These are phyloP conservation scores for Globisporangium carolinianum DNA, from an alignment of 352 stramenopile species.

Conservation along the genomic window DNA sequence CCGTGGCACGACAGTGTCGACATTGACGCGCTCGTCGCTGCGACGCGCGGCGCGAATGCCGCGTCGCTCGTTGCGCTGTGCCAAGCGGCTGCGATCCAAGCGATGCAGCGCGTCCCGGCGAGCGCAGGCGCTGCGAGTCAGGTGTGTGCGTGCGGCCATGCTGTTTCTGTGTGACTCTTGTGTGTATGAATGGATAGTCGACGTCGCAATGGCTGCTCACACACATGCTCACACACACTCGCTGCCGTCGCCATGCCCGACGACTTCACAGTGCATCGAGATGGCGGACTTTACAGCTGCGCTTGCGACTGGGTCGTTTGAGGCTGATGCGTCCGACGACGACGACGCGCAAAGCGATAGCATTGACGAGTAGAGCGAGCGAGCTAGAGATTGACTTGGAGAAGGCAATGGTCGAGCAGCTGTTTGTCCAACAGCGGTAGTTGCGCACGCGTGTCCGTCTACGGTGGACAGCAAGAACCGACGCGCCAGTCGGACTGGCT, in stretches of 20 bases:
- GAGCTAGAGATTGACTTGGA: background rate
- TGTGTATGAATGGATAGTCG: too few relatives aligned
- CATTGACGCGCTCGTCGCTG: constrained; percentile 33
- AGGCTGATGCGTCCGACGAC: constrained; percentile 18
- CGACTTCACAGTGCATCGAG: constrained; percentile 17
- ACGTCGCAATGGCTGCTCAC: background rate
- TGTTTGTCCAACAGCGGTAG: too few relatives aligned
- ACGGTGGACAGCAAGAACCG: too few relatives aligned
- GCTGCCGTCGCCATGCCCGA: background rate
- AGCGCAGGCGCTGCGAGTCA: constrained; percentile 15
- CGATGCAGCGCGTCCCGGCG: constrained; percentile 49
- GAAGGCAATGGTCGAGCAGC: background rate
- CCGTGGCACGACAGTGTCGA: constrained; percentile 54
- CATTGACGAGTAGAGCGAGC: constrained; percentile 3
- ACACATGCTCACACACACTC: background rate
- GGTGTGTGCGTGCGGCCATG: constrained; percentile 10
- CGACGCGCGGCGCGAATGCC: constrained; percentile 59
- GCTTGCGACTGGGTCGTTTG: constrained; percentile 32
- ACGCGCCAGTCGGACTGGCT: background rate
- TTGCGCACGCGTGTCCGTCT: too few relatives aligned
- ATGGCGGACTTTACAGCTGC: constrained; percentile 42
- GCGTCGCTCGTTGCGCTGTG: constrained; percentile 71
- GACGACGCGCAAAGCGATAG: constrained; percentile 1
- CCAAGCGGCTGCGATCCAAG: constrained; percentile 58
- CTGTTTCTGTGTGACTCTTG: too few relatives aligned